A percentile compares a stretch with the other conserved stretches of the same genome.
phyloP scores from a whole-genome alignment of 352 stramenopile genomes.

The Pythium dissimile region DNA sequence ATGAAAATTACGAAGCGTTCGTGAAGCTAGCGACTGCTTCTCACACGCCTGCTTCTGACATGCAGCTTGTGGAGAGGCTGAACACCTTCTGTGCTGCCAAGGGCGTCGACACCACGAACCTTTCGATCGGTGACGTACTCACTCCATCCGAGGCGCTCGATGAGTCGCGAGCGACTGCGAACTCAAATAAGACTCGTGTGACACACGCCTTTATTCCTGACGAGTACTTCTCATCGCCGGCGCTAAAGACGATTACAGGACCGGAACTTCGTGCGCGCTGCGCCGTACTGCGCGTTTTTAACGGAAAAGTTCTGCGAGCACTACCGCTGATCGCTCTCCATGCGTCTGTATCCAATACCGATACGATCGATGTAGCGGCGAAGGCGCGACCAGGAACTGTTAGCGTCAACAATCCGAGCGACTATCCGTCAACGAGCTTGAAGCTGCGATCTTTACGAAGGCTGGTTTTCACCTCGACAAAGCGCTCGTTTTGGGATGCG shows the following conservation, averaged over 20 bases:
- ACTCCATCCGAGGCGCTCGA: conserved; percentile 26
- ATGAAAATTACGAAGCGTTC: conserved; percentile 52
- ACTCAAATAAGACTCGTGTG: background rate
- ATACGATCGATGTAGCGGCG: conserved; percentile 51
- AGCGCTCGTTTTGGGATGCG: conserved; percentile 92
- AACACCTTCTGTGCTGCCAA: conserved; percentile 79
- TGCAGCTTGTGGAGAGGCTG: conserved; percentile 81
- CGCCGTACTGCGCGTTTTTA: conserved; percentile 90
- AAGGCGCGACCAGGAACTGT: background rate
- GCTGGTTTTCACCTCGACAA: conserved; percentile 90
- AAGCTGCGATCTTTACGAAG: conserved; percentile 73
- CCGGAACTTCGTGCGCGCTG: conserved; percentile 87
- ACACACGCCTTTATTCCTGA: conserved; percentile 44
- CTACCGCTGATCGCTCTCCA: conserved; percentile 83
- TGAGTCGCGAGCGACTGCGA: background rate
- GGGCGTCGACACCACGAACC: conserved; percentile 80
- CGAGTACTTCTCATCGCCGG: conserved; percentile 68
- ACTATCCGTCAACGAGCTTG: conserved; percentile 70
- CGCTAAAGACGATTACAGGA: conserved; percentile 53
- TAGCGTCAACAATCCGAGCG: conserved; percentile 20
- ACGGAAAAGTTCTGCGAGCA: conserved; percentile 86
- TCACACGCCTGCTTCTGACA: conserved; percentile 68
- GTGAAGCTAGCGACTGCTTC: conserved; percentile 53
- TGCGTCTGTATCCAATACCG: conserved; percentile 38
- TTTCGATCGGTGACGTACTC: conserved; percentile 62